Percentiles rank a stretch among this genome's conserved stretches.
Evolutionary conservation across 495 filamentous ascomycete species (phyloP).

Genomic region (Lophium mytilinum): DNA sequence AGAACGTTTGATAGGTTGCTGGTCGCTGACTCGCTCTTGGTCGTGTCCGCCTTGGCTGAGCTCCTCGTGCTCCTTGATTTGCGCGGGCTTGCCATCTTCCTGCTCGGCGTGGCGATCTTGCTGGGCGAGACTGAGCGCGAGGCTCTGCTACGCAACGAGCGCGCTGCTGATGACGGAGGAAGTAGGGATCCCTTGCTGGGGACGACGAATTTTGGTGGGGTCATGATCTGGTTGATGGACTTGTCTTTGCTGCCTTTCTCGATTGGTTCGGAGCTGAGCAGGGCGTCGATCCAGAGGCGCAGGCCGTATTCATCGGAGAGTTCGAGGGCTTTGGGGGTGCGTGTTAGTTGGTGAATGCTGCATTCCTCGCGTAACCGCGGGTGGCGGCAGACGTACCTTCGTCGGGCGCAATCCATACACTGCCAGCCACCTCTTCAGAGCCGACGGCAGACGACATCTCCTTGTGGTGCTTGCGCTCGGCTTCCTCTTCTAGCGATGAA

Average conservation of each 20-base stretch:
- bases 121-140: slow-evolving; percentile 51
- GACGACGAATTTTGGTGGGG: slow-evolving; percentile 36
- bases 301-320: slow-evolving; percentile 81
- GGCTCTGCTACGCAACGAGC: slow-evolving; percentile 33
- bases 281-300: slow-evolving; percentile 76
- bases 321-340: slow-evolving; percentile 53
- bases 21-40: slow-evolving; percentile 11
- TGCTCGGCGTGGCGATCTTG: slow-evolving; percentile 40
- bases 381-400: slow-evolving; percentile 50
- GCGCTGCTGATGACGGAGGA: slow-evolving; percentile 29
- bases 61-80: slow-evolving; percentile 61
- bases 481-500: slow-evolving; percentile 70
- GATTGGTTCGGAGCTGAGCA: slow-evolving; percentile 72
- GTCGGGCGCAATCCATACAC: slow-evolving; percentile 86
- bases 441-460: slow-evolving; percentile 59
- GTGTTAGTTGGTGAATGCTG: slow-evolving; percentile 10
- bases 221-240: slow-evolving; percentile 33
- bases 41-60: slow-evolving; percentile 40
- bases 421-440: slow-evolving; percentile 87
- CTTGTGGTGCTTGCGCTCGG: slow-evolving; percentile 82
- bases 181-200: slow-evolving; percentile 36
- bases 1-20: slow-evolving; percentile 41
- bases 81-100: slow-evolving; percentile 55
- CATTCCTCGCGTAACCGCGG: background rate
- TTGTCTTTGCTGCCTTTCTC: slow-evolving; percentile 44